Conservation (phyloP, 192 early-diverging fungal species). For the Coemansia sp. region DNA sequence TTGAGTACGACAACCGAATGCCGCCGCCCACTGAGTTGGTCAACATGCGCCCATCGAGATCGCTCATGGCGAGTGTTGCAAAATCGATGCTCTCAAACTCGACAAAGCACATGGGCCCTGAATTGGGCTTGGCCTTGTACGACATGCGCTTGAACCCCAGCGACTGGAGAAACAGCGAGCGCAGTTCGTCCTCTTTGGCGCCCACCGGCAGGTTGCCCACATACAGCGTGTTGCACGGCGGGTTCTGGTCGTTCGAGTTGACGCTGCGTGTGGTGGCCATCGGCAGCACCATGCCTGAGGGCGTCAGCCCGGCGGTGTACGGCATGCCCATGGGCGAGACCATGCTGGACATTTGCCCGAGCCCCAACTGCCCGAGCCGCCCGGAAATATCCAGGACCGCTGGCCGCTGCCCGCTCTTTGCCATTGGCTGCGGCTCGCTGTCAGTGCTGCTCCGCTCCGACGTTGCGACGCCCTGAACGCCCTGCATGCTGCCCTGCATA, state of each 20-base stretch:
- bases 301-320: conserved; percentile 35
- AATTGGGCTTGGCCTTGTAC: conserved; percentile 81
- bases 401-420: conserved; percentile 26
- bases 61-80: conserved; percentile 85
- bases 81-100: conserved; percentile 96
- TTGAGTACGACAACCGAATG: conserved; percentile 93
- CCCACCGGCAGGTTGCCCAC: conserved; percentile 92
- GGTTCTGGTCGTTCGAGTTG: conserved; percentile 87
- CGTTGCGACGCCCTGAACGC: conserved; percentile 13
- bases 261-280: conserved; percentile 56
- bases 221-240: conserved; percentile 99
- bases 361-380: conserved; percentile 41
- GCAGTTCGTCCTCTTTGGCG: conserved; percentile 88
- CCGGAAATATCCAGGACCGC: conserved; percentile 48
- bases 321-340: conserved; percentile 48
- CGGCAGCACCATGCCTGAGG: conserved; percentile 44
- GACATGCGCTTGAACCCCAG: conserved; percentile 89
- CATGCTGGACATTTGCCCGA: conserved; percentile 42
- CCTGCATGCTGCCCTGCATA: neutral
- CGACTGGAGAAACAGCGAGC: conserved; percentile 75
- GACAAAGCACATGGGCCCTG: conserved; percentile 98
- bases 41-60: conserved; percentile 83
- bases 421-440: conserved; percentile 43
- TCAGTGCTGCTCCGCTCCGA: conserved; percentile 51
- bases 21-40: conserved; percentile 88